phyloP scores from a whole-genome alignment of 441 rosid genomes.

The Populus hybrid region DNA sequence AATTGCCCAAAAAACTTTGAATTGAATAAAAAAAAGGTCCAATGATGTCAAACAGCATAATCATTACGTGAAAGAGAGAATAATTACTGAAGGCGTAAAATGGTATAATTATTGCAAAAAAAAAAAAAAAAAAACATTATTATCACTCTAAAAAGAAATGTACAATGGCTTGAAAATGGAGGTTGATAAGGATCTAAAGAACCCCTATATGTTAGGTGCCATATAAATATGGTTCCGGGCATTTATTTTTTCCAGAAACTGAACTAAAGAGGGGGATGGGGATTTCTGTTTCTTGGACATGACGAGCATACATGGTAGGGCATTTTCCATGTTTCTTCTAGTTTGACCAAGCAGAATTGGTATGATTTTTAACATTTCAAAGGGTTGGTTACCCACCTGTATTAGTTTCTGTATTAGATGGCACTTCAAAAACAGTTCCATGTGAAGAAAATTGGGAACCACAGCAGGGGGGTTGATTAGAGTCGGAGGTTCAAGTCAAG shows the following conservation, averaged over 20 bases:
- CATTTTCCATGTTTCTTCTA: conserved; percentile 20
- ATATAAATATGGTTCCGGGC: background rate
- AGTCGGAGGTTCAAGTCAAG: conserved; percentile 73
- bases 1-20: background rate
- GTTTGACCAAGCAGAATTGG: conserved; percentile 19
- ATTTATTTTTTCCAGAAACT: conserved; percentile 9
- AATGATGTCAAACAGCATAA: background rate
- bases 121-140: background rate
- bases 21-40: background rate
- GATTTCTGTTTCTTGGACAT: conserved; percentile 5
- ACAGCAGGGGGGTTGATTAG: conserved; percentile 25
- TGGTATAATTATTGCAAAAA: background rate
- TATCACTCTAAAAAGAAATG: background rate
- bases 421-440: conserved; percentile 19
- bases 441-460: conserved; percentile 18
- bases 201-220: conserved; percentile 8
- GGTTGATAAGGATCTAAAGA: background rate
- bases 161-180: background rate
- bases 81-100: background rate
- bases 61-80: background rate
- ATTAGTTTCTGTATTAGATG: conserved; percentile 30
- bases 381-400: conserved; percentile 16
- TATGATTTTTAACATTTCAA: conserved; percentile 10
- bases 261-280: conserved; percentile 1
- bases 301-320: conserved; percentile 11